A percentile compares a stretch with the other conserved stretches of the same genome.
These are phyloP conservation scores for Penicillium hordei DNA, from an alignment of 2,329 filamentous ascomycete genomes.

Conservation along the genomic window DNA sequence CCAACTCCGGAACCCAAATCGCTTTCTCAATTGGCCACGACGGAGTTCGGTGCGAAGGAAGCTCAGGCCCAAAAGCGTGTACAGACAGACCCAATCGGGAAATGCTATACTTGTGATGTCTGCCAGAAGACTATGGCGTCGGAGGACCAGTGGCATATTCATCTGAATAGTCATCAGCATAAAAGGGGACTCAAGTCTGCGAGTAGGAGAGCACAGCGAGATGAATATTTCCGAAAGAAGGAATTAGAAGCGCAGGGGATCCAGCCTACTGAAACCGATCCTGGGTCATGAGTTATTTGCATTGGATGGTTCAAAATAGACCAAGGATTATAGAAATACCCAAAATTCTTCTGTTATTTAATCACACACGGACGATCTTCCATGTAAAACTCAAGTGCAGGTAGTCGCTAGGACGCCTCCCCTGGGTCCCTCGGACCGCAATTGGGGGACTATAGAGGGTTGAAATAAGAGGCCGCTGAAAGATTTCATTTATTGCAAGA, in stretches of 20 bases:
- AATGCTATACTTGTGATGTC: constrained; percentile 62
- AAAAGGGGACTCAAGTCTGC: constrained; percentile 55
- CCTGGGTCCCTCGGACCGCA: not conserved
- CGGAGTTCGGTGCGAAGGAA: constrained; percentile 59
- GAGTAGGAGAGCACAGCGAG: constrained; percentile 32
- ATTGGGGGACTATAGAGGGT: not conserved
- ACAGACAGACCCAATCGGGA: constrained; percentile 50
- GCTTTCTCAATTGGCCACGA: constrained; percentile 57
- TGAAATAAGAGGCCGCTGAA: not conserved
- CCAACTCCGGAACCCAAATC: constrained; percentile 56
- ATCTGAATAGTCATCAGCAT: constrained; percentile 58
- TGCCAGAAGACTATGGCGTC: constrained; percentile 62
- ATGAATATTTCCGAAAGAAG: constrained; percentile 34
- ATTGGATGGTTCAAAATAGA: not conserved
- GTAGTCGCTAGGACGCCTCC: not conserved
- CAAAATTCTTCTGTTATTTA: not conserved
- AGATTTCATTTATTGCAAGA: not conserved
- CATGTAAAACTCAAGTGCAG: not conserved
- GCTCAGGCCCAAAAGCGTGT: constrained; percentile 43
- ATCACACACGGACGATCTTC: not conserved
- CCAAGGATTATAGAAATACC: constrained; percentile 1
- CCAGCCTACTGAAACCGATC: not conserved
- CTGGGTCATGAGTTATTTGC: not conserved
- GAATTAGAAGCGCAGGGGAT: constrained; percentile 13
- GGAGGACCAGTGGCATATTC: constrained; percentile 58